Base-by-base conservation (phyloP, 2,329 filamentous ascomycete species). In the Epichloe gansuensis region DNA sequence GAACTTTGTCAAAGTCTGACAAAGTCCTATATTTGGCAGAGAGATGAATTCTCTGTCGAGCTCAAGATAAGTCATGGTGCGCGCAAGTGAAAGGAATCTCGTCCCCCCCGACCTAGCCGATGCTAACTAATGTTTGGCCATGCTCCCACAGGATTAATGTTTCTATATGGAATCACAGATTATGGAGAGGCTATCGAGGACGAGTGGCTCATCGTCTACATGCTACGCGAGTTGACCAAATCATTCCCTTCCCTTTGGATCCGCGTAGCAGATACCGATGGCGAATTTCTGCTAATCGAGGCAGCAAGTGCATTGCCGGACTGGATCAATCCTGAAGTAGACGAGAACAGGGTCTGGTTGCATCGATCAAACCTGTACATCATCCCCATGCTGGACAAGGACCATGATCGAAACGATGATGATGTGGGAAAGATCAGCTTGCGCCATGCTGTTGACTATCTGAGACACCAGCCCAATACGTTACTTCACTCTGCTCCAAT, bases 181-280 rank as follows among this genome's bases (percentile, higher is more conserved):
- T 97, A 89, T 61, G 90, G 91, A 8, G 94, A 98, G 67, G 93
- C 89, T 0, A 83, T 97, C 4, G 91, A 95, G 62, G 93, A 98
- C 61, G 94, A 98, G 71, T 98, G 93, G 94, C 78, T 97, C 5
- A 84, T 97, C 54, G 90, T 97, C 21, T 95, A 90, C 68, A 71
- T 97, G 5, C 74, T 98, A 34, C 81, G 87, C 44, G 85, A 95
- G 68, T 71, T 97, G 59, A 90, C 84, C 59, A 85, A 76, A 59
- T 74, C 77, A 39, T 87, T 87, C 60, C 73, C 80, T 4, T 75
- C 85, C 54, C 73, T 89, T 7, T 98, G 91, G 90, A 78, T 89
- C 46, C 82, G 87, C 47, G 77, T 95, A 4, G 82, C 80, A 54
- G 93, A 98, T 65, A 85, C 82, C 47, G 93, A 97, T 68, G 94